A percentile compares a stretch with the other conserved stretches of the same genome.
phyloP scores from a whole-genome alignment of 371 early-diverging fungal genomes.

The Mucor lusitanicus region DNA sequence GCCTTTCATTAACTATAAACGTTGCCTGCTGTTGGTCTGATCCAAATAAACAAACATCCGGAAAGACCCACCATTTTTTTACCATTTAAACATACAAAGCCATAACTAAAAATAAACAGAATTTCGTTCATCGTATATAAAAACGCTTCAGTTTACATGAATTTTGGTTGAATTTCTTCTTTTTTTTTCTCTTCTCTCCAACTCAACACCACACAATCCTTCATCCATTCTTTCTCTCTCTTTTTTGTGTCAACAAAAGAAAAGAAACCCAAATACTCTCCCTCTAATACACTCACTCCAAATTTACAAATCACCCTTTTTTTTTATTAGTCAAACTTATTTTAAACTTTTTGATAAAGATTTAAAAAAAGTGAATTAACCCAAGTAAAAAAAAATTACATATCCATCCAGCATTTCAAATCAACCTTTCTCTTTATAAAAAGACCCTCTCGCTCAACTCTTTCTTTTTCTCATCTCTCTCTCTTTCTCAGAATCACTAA shows the following conservation, averaged over 20 bases:
- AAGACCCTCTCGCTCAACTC: background rate
- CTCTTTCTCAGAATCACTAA: background rate
- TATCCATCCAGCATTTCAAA: conserved; percentile 2
- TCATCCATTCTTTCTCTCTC: background rate
- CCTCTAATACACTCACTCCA: conserved; percentile 17
- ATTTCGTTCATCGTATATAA: background rate
- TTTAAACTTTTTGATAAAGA: conserved; percentile 29
- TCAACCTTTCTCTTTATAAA: conserved; percentile 1
- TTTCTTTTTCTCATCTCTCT: background rate
- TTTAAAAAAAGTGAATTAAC: conserved; percentile 9
- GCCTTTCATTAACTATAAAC: conserved; percentile 16
- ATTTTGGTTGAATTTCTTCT: background rate
- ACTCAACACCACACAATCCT: conserved; percentile 1
- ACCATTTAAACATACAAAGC: conserved; percentile 2
- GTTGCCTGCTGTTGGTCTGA: background rate
- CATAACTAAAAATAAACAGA: conserved; percentile 1
- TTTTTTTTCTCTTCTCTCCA: background rate
- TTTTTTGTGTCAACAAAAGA: conserved; percentile 2
- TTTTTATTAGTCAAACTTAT: conserved; percentile 13
- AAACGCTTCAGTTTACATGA: background rate
- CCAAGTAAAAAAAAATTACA: background rate
- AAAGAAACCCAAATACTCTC: conserved; percentile 16
- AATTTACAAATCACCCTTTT: conserved; percentile 8
- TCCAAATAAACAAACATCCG: conserved; percentile 5
- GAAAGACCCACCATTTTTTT: background rate